phyloP scores from a whole-genome alignment of 2,329 filamentous ascomycete species.

The Coniochaeta hoffmannii region DNA sequence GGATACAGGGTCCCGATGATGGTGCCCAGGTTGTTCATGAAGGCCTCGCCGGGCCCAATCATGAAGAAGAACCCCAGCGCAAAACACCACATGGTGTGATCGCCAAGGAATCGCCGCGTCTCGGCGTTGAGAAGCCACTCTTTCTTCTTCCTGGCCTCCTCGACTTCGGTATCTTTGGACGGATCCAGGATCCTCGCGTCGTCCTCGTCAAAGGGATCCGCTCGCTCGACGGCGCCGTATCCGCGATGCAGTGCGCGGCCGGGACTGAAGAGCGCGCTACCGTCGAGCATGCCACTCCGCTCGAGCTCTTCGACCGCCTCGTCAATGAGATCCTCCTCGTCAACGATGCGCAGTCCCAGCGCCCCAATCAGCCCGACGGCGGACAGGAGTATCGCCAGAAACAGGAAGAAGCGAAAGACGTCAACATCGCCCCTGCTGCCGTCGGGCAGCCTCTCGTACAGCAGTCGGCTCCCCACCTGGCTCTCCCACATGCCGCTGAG shows the following conservation, averaged over 20 bases:
- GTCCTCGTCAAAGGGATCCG: conserved; percentile 29
- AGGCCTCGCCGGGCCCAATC: conserved; percentile 91
- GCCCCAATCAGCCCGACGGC: conserved; percentile 65
- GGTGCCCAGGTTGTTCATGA: conserved; percentile 95
- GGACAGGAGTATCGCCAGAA: conserved; percentile 66
- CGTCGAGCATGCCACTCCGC: conserved; percentile 72
- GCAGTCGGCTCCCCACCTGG: conserved; percentile 71
- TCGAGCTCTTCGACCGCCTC: conserved; percentile 88
- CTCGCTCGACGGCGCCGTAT: conserved; percentile 52
- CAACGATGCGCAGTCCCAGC: conserved; percentile 69
- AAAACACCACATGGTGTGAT: conserved; percentile 94
- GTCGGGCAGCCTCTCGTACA: conserved; percentile 61
- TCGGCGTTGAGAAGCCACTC: conserved; percentile 87
- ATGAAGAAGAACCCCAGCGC: conserved; percentile 87
- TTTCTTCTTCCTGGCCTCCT: conserved; percentile 63
- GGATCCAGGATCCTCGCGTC: conserved; percentile 32
- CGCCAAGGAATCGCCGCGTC: conserved; percentile 74
- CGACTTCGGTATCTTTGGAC: conserved; percentile 29
- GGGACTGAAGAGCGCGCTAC: conserved; percentile 63
- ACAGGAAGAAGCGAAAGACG: conserved; percentile 84
- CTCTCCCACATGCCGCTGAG: conserved; percentile 95
- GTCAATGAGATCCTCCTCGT: conserved; percentile 82
- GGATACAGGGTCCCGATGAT: conserved; percentile 80
- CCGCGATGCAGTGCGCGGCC: conserved; percentile 38
- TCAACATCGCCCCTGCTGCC: conserved; percentile 57